These are phyloP conservation scores for Lasiodiplodia sp. DNA, from an alignment of 2,329 filamentous ascomycete species.

Conservation along the genomic window DNA sequence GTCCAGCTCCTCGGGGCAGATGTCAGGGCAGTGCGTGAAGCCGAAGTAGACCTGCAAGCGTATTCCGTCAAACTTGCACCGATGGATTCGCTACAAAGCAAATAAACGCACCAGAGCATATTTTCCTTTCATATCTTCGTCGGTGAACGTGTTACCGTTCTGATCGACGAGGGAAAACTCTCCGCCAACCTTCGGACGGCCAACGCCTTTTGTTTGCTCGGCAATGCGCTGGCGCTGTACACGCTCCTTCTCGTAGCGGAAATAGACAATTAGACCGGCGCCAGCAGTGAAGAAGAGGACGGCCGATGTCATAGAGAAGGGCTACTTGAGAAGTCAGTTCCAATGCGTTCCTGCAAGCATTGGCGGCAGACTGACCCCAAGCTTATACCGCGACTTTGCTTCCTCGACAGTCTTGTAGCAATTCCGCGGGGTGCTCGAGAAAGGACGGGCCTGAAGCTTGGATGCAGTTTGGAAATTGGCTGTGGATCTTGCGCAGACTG, in stretches of 20 bases:
- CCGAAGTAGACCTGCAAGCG: conserved; percentile 85
- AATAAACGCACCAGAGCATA: conserved; percentile 72
- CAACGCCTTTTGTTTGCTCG: conserved; percentile 91
- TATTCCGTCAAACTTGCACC: background rate
- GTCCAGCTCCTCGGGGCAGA: conserved; percentile 98
- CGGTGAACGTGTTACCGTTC: conserved; percentile 77
- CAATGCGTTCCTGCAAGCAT: background rate
- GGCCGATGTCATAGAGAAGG: conserved; percentile 93
- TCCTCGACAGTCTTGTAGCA: conserved; percentile 31
- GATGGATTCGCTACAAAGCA: too few relatives aligned
- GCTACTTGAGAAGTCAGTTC: conserved; percentile 56
- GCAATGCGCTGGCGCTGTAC: conserved; percentile 89
- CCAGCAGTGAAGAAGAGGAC: conserved; percentile 83
- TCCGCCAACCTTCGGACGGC: conserved; percentile 91
- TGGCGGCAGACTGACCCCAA: conserved; percentile 22
- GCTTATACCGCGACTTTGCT: conserved; percentile 29
- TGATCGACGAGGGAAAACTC: conserved; percentile 84
- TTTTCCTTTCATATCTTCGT: conserved; percentile 83
- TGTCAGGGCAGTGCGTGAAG: conserved; percentile 97
- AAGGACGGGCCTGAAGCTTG: conserved; percentile 3
- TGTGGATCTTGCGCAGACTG: background rate
- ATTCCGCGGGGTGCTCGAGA: conserved; percentile 20
- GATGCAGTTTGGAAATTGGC: background rate
- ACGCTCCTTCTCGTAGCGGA: conserved; percentile 89
- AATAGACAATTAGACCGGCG: conserved; percentile 82